These are phyloP conservation scores for Phytophthora ohioensis DNA, from an alignment of 352 stramenopile genomes.

Conservation along the genomic window DNA sequence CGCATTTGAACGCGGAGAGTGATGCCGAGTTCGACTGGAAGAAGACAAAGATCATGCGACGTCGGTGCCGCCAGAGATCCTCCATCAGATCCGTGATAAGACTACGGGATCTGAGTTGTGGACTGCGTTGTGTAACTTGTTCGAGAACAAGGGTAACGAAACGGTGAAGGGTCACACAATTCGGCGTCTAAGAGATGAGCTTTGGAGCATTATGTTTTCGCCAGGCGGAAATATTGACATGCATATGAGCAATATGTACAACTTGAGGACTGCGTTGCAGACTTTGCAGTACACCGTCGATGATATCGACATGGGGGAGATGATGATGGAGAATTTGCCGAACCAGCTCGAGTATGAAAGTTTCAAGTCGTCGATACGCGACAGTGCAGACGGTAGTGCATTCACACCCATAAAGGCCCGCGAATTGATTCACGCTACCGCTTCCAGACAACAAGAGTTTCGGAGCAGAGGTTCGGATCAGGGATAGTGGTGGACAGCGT, in stretches of 20 bases:
- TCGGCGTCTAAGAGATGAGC: background rate
- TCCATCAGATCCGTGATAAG: background rate
- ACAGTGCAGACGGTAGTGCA: background rate
- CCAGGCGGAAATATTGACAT: background rate
- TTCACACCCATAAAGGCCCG: background rate
- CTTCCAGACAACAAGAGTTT: background rate
- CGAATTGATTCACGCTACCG: background rate
- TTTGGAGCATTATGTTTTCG: background rate
- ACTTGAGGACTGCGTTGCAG: background rate
- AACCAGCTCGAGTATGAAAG: background rate
- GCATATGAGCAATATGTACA: constrained; percentile 2
- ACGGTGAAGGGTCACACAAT: background rate
- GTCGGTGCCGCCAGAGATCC: background rate
- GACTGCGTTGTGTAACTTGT: background rate
- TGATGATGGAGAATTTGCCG: constrained; percentile 1
- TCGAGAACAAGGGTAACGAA: background rate
- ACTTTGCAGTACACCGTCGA: background rate
- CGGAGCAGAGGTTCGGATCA: too few species aligned
- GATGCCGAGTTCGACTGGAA: background rate
- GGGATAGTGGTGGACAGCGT: too few species aligned
- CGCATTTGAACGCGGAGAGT: background rate
- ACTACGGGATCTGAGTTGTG: background rate
- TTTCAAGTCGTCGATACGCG: background rate
- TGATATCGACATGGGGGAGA: background rate
- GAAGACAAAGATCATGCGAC: background rate